phyloP scores from a whole-genome alignment of 2,329 filamentous ascomycete species.

The Penicillium sp. region DNA sequence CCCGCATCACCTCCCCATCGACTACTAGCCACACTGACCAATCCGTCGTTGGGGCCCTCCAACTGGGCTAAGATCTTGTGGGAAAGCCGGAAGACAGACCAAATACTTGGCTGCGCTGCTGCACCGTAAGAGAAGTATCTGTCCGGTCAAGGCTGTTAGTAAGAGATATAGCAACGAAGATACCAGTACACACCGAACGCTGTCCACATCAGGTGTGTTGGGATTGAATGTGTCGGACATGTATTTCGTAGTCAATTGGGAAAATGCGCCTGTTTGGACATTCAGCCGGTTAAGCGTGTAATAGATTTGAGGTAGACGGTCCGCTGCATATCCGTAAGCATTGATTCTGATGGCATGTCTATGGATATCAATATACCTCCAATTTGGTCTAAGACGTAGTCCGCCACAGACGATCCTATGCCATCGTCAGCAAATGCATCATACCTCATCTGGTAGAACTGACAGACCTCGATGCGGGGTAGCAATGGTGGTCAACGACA shows the following conservation, averaged over 20 bases:
- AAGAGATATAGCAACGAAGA: neutral
- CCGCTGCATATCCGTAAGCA: constrained; percentile 39
- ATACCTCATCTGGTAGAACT: neutral
- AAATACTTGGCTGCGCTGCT: constrained; percentile 50
- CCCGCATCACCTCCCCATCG: constrained; percentile 51
- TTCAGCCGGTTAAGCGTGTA: constrained; percentile 51
- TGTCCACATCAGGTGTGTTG: constrained; percentile 51
- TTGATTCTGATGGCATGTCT: neutral
- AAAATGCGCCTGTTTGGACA: constrained; percentile 56
- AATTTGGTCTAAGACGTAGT: constrained; percentile 56
- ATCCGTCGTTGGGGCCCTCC: constrained; percentile 59
- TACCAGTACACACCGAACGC: constrained; percentile 41
- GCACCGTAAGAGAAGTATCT: constrained; percentile 62
- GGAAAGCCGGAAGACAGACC: constrained; percentile 54
- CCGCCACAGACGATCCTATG: constrained; percentile 55
- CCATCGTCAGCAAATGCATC: constrained; percentile 8
- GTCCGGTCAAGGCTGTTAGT: neutral
- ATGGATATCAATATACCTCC: constrained; percentile 41
- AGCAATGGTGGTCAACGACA: constrained; percentile 61
- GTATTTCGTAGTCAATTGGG: constrained; percentile 56
- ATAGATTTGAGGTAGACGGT: constrained; percentile 52
- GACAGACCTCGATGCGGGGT: constrained; percentile 53
- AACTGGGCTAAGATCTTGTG: constrained; percentile 50
- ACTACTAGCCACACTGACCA: constrained; percentile 57
- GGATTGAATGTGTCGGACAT: constrained; percentile 57